Percentiles rank a stretch among this genome's conserved stretches.
phyloP scores from a whole-genome alignment of 2,329 filamentous ascomycete species.

The Trichoderma sp. region DNA sequence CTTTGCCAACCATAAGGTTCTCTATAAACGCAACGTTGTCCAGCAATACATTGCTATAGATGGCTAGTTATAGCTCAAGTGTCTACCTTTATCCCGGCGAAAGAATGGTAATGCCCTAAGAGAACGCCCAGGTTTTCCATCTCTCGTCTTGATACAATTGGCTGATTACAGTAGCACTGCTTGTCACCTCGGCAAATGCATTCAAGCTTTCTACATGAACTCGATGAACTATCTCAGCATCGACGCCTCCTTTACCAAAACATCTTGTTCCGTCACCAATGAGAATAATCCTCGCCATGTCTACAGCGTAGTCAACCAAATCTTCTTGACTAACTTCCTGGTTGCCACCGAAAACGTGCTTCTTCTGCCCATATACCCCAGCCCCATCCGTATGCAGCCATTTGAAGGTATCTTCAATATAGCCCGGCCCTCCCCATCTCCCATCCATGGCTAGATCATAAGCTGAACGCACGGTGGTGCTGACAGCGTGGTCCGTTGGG shows the following conservation, averaged over 20 bases:
- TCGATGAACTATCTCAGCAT: constrained; percentile 24
- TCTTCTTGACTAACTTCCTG: constrained; percentile 1
- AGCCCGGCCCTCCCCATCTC: constrained; percentile 27
- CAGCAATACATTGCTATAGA: too few relatives aligned
- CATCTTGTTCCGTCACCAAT: constrained; percentile 26
- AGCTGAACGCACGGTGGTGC: constrained; percentile 26
- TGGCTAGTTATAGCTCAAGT: too few relatives aligned
- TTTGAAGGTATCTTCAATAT: constrained; percentile 22
- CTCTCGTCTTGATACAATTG: not conserved
- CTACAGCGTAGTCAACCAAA: constrained; percentile 15
- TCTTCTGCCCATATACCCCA: constrained; percentile 16
- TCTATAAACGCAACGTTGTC: too few relatives aligned
- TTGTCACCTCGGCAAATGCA: constrained; percentile 25
- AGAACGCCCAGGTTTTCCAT: not conserved
- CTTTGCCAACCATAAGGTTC: too few relatives aligned
- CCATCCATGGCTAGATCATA: constrained; percentile 25
- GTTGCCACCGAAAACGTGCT: not conserved
- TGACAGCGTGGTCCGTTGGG: constrained; percentile 24
- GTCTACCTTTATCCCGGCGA: too few relatives aligned
- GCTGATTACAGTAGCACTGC: constrained; percentile 1
- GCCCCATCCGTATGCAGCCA: constrained; percentile 23
- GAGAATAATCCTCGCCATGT: constrained; percentile 27
- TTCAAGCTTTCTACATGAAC: constrained; percentile 25
- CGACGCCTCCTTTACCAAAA: constrained; percentile 24
- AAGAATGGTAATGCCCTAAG: not conserved